Conservation (phyloP, 768 basidiomycete species). For the Krasilnikovozyma curviuscula region DNA sequence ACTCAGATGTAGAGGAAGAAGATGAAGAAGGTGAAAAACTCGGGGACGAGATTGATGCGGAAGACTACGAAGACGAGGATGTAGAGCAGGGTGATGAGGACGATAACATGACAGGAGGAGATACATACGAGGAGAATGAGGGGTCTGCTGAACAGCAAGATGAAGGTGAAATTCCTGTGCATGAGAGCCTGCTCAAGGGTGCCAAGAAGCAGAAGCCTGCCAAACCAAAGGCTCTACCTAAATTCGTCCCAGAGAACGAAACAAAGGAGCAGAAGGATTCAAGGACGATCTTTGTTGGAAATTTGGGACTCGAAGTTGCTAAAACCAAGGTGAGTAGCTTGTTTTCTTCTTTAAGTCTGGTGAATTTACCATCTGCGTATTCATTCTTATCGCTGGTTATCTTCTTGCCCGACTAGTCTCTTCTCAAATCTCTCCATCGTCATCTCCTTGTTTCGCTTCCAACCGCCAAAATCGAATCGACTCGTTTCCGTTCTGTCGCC, state of each 20-base stretch:
- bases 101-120: conserved; percentile 1
- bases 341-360: not conserved
- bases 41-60: conserved; percentile 10
- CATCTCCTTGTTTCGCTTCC: conserved; percentile 57
- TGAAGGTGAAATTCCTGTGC: conserved; percentile 7
- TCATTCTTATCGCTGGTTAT: not conserved
- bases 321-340: conserved; percentile 45
- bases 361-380: not conserved
- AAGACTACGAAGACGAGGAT: conserved; percentile 13
- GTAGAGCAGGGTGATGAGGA: conserved; percentile 14
- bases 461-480: conserved; percentile 66
- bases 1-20: not conserved
- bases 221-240: conserved; percentile 19
- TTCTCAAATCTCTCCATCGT: conserved; percentile 53
- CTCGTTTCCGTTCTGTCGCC: conserved; percentile 80
- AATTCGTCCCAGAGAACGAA: conserved; percentile 47
- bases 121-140: conserved; percentile 40
- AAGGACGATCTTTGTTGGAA: conserved; percentile 82
- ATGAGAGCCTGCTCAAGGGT: conserved; percentile 7
- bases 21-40: conserved; percentile 10
- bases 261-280: conserved; percentile 51
- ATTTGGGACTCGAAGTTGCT: conserved; percentile 55
- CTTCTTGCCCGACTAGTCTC: conserved; percentile 32
- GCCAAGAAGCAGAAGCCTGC: not conserved
- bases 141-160: conserved; percentile 24